Evolutionary conservation across 2,329 filamentous ascomycete species (phyloP).

Genomic region (Stachybotrys echinatus): DNA sequence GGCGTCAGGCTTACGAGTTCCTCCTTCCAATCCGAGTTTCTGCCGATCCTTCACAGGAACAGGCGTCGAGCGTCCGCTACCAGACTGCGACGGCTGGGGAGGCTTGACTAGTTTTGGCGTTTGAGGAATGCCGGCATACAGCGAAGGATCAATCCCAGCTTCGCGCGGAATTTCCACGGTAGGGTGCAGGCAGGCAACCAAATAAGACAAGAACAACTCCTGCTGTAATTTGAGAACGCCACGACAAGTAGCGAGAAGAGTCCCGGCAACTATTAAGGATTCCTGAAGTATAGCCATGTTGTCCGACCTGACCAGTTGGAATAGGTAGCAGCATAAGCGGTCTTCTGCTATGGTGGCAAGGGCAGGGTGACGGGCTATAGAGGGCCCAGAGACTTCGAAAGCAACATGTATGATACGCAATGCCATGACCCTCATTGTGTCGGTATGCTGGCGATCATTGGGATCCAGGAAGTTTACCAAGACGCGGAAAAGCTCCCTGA

Average conservation of each 20-base stretch:
- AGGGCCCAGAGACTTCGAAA: conserved; percentile 90
- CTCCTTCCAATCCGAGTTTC: conserved; percentile 87
- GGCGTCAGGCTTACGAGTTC: conserved; percentile 86
- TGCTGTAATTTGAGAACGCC: conserved; percentile 91
- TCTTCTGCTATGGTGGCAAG: conserved; percentile 86
- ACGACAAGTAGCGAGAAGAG: conserved; percentile 83
- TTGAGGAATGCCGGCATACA: conserved; percentile 92
- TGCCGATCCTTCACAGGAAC: conserved; percentile 89
- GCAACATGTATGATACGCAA: conserved; percentile 95
- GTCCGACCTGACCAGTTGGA: conserved; percentile 92
- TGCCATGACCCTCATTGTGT: conserved; percentile 96
- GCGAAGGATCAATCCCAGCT: conserved; percentile 78
- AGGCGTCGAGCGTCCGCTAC: conserved; percentile 81
- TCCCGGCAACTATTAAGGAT: conserved; percentile 86
- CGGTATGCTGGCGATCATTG: conserved; percentile 85
- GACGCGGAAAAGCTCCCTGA: conserved; percentile 89
- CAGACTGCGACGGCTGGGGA: conserved; percentile 57
- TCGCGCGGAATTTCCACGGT: conserved; percentile 92
- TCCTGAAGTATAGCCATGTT: conserved; percentile 94
- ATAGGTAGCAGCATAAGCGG: conserved; percentile 86
- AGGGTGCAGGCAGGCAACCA: conserved; percentile 90
- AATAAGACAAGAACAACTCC: conserved; percentile 89
- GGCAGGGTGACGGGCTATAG: conserved; percentile 87
- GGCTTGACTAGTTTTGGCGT: conserved; percentile 83
- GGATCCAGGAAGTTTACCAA: conserved; percentile 91